These are phyloP conservation scores for Wickerhamiella sorbophila DNA, from an alignment of 805 yeast species.

Conservation along the genomic window DNA sequence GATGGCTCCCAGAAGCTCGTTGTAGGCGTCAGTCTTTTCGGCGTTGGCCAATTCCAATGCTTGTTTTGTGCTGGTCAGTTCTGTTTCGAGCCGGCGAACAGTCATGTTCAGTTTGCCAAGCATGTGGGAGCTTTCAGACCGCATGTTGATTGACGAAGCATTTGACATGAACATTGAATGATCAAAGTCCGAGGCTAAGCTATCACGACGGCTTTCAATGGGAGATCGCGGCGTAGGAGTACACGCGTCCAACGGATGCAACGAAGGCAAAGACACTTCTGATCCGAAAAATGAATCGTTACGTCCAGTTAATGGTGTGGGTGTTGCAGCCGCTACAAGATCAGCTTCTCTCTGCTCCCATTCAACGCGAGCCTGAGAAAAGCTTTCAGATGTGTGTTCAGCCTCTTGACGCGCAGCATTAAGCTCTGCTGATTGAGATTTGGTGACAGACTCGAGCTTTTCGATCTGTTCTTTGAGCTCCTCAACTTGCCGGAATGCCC, in stretches of 20 bases:
- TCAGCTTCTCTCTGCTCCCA: conserved; percentile 1
- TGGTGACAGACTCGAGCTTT: conserved; percentile 6
- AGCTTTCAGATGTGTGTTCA: not conserved
- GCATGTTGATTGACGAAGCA: not conserved
- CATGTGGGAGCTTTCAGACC: conserved; percentile 36
- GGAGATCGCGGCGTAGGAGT: not conserved
- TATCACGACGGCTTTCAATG: not conserved
- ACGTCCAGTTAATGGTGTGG: not conserved
- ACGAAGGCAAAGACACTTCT: not conserved
- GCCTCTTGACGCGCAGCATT: conserved; percentile 7
- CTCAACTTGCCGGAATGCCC: not conserved
- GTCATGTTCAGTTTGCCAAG: conserved; percentile 63
- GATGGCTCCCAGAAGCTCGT: conserved; percentile 47
- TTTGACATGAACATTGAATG: not conserved
- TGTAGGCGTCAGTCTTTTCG: conserved; percentile 54
- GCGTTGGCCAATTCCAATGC: conserved; percentile 38
- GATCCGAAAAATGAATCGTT: not conserved
- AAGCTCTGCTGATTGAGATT: conserved; percentile 8
- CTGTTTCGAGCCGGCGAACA: conserved; percentile 68
- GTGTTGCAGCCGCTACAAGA: not conserved
- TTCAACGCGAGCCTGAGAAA: not conserved
- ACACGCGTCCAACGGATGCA: not conserved
- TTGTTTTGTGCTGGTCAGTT: conserved; percentile 48
- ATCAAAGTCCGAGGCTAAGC: not conserved
- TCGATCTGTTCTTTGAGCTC: conserved; percentile 15